A percentile compares a stretch with the other conserved stretches of the same genome.
These are phyloP conservation scores for Paulownia fortunei DNA, from an alignment of 257 asterid genomes.

Conservation along the genomic window DNA sequence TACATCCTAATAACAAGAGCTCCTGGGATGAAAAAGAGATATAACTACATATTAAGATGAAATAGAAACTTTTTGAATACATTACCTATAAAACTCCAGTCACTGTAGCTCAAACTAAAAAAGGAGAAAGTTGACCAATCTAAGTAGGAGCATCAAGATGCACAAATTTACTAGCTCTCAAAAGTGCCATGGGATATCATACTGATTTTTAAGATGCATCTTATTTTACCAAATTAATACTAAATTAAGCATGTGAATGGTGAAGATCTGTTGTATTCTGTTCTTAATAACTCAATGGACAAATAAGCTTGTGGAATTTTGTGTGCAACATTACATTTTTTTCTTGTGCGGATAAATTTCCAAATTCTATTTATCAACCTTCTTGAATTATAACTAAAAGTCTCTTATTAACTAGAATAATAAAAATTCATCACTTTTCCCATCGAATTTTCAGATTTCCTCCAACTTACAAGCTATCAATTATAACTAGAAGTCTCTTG, in stretches of 20 bases:
- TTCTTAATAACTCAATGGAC: not conserved
- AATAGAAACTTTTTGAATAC: slow-evolving; percentile 9
- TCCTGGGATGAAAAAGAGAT: slow-evolving; percentile 52
- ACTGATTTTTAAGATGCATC: too few relatives aligned
- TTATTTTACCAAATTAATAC: too few relatives aligned
- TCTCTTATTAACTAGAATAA: not conserved
- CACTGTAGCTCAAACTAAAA: not conserved
- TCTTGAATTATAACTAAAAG: not conserved
- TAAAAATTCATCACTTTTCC: not conserved
- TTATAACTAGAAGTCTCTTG: not conserved
- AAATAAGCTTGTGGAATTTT: not conserved
- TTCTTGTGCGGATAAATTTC: not conserved
- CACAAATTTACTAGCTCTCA: too few relatives aligned
- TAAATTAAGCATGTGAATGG: too few relatives aligned
- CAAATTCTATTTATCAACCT: not conserved
- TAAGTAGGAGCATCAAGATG: not conserved
- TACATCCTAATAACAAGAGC: slow-evolving; percentile 67
- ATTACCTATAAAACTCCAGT: not conserved
- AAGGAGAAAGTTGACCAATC: slow-evolving; percentile 9
- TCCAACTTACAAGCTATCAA: not conserved
- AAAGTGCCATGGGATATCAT: too few relatives aligned
- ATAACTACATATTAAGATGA: slow-evolving; percentile 17
- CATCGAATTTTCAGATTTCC: not conserved
- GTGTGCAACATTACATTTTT: not conserved
- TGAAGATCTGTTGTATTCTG: not conserved